phyloP scores from a whole-genome alignment of 2,329 filamentous ascomycete species.

The Microthyrium microscopicum region DNA sequence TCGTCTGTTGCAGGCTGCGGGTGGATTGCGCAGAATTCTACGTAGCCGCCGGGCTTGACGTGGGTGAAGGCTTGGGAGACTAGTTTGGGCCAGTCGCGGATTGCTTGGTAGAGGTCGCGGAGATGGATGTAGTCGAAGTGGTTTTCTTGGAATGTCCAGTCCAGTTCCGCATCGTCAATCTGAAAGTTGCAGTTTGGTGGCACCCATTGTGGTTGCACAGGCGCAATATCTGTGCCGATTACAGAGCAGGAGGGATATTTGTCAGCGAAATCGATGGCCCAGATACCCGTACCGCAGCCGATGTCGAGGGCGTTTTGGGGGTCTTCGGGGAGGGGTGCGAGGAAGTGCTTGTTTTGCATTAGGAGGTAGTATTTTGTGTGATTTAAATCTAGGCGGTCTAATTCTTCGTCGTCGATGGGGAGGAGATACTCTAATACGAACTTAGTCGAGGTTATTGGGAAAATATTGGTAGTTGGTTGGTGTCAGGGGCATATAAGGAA shows the following conservation, averaged over 20 bases:
- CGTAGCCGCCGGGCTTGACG: conserved; percentile 10
- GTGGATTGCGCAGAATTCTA: no score
- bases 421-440: conserved; percentile 19
- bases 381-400: conserved; percentile 22
- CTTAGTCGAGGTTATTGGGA: no score
- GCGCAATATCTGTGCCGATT: conserved; percentile 19
- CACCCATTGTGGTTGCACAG: conserved; percentile 20
- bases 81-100: conserved; percentile 17
- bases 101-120: conserved; percentile 7
- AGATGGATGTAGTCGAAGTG: conserved; percentile 6
- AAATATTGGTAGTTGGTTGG: no score
- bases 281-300: conserved; percentile 19
- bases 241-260: conserved; percentile 18
- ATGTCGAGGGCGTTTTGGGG: conserved; percentile 6
- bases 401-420: conserved; percentile 22
- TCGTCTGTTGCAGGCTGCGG: conserved; percentile 13
- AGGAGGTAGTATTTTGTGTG: conserved; percentile 22
- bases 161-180: conserved; percentile 2
- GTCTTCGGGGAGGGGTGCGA: conserved; percentile 14
- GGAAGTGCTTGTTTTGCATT: conserved; percentile 20
- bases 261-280: conserved; percentile 24
- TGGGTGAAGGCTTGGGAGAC: conserved; percentile 14
- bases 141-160: conserved; percentile 2
- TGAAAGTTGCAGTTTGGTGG: conserved; percentile 3
- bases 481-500: no score